Percentiles rank a stretch among this genome's conserved stretches.
These are phyloP conservation scores for Trichopus zeylanicus DNA, from an alignment of 116 monocot genomes.

Conservation along the genomic window DNA sequence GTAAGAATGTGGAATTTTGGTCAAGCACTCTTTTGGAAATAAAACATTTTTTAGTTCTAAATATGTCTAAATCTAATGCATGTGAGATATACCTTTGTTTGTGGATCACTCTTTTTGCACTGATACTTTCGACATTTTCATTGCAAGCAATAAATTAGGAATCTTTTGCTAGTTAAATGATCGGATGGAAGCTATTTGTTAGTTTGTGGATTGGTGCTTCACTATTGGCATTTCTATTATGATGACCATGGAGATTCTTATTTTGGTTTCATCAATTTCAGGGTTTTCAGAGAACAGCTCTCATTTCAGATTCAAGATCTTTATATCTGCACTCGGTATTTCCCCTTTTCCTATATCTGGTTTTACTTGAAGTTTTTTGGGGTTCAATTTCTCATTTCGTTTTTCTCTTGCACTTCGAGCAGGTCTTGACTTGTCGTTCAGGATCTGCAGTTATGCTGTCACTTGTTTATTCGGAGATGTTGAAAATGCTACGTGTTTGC, in stretches of 20 bases:
- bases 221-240: not conserved
- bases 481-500: constrained; percentile 38
- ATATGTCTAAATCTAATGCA: too few relatives aligned
- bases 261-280: constrained; percentile 7
- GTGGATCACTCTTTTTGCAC: too few relatives aligned
- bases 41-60: too few relatives aligned
- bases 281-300: constrained; percentile 41
- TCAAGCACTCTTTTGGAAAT: too few relatives aligned
- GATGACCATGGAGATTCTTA: not conserved
- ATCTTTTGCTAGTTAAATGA: too few relatives aligned
- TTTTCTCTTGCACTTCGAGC: constrained; percentile 5
- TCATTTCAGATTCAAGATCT: constrained; percentile 26
- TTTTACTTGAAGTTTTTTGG: not conserved
- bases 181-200: not conserved
- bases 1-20: too few relatives aligned
- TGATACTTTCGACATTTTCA: too few relatives aligned
- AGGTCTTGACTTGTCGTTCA: constrained; percentile 56
- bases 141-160: too few relatives aligned
- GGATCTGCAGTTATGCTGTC: constrained; percentile 55
- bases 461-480: constrained; percentile 53
- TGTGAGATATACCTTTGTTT: too few relatives aligned
- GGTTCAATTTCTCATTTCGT: not conserved
- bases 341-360: not conserved
- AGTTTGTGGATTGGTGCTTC: too few relatives aligned
- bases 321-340: constrained; percentile 68